These are phyloP conservation scores for Tolypocladium endophyticum DNA, from an alignment of 2,329 filamentous ascomycete species.

Conservation along the genomic window DNA sequence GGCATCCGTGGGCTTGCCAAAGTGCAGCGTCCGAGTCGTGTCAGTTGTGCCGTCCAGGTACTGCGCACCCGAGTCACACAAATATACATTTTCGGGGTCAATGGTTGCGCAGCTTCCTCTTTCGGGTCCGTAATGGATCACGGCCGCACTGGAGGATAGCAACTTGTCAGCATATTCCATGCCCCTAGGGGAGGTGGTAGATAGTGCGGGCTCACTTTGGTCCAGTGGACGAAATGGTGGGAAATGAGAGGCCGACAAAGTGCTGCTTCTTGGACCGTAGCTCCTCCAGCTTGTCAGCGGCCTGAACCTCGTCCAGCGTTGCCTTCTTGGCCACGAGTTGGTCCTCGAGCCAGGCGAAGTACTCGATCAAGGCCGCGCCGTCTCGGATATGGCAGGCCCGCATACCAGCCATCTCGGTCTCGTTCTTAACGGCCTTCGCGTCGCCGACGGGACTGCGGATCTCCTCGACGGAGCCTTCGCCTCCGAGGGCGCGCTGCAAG, in stretches of 20 bases:
- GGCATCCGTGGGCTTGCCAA: slow-evolving; percentile 70
- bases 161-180: slow-evolving; percentile 1
- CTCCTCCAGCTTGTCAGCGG: slow-evolving; percentile 81
- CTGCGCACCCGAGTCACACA: slow-evolving; percentile 96
- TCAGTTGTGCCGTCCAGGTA: slow-evolving; percentile 94
- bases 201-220: slow-evolving; percentile 43
- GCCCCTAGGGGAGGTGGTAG: too few relatives aligned
- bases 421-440: slow-evolving; percentile 90
- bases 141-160: slow-evolving; percentile 56
- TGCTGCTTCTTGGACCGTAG: slow-evolving; percentile 57
- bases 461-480: slow-evolving; percentile 77
- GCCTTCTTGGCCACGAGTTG: slow-evolving; percentile 66
- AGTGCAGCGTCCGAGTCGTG: slow-evolving; percentile 87
- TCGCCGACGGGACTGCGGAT: slow-evolving; percentile 78
- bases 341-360: slow-evolving; percentile 94
- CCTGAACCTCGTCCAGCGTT: slow-evolving; percentile 75
- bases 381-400: slow-evolving; percentile 87
- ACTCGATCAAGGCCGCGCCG: slow-evolving; percentile 80
- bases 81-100: slow-evolving; percentile 76
- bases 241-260: slow-evolving; percentile 86
- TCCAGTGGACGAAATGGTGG: slow-evolving; percentile 92
- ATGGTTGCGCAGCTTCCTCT: slow-evolving; percentile 71
- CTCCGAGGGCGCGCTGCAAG: slow-evolving; percentile 73
- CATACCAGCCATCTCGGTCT: slow-evolving; percentile 85
- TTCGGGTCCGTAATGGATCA: slow-evolving; percentile 94